These are phyloP conservation scores for Sungouiella thailandica DNA, from an alignment of 805 yeast species.

Conservation along the genomic window DNA sequence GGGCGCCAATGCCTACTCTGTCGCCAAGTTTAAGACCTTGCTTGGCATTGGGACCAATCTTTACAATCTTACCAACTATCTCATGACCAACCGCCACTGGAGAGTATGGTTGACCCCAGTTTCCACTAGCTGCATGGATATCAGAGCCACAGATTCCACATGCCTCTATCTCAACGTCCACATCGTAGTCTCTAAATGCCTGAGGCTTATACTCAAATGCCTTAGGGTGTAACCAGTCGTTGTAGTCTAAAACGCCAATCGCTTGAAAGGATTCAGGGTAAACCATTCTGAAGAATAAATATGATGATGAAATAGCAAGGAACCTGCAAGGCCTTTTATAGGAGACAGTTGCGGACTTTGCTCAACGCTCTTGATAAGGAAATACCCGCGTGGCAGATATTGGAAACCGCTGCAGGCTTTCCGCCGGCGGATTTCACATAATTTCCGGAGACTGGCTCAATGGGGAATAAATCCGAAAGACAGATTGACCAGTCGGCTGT, in stretches of 20 bases:
- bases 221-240: slow-evolving; percentile 16
- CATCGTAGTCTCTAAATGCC: slow-evolving; percentile 14
- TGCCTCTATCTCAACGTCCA: slow-evolving; percentile 13
- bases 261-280: slow-evolving; percentile 16
- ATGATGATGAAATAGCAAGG: no score
- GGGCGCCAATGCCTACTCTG: slow-evolving; percentile 80
- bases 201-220: slow-evolving; percentile 14
- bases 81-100: slow-evolving; percentile 26
- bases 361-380: no score
- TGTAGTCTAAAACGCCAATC: slow-evolving; percentile 14
- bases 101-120: slow-evolving; percentile 39
- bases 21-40: slow-evolving; percentile 54
- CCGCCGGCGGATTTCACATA: no score
- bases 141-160: slow-evolving; percentile 54
- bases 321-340: no score
- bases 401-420: no score
- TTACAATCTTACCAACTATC: slow-evolving; percentile 17
- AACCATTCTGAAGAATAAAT: no score
- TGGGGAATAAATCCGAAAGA: no score
- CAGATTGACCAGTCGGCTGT: no score
- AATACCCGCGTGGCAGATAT: no score
- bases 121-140: slow-evolving; percentile 46
- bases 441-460: no score
- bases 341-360: no score
- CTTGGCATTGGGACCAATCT: slow-evolving; percentile 14